A percentile compares a stretch with the other conserved stretches of the same genome.
These are phyloP conservation scores for Elaeagnus macrophylla DNA, from an alignment of 306 rosid genomes.

Conservation along the genomic window DNA sequence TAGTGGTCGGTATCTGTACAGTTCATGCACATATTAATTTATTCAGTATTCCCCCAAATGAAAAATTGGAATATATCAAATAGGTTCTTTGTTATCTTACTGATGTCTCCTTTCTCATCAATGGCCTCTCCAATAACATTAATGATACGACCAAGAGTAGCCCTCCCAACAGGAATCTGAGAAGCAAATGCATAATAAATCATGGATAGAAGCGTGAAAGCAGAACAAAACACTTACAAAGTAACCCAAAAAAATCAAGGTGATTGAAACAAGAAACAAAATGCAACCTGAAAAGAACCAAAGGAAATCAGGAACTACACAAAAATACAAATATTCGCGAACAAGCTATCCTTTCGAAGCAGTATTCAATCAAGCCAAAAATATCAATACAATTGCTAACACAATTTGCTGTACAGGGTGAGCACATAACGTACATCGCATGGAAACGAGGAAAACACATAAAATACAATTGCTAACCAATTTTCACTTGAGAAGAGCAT, in stretches of 20 bases:
- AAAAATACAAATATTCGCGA: background rate
- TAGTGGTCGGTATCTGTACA: constrained; percentile 54
- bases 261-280: background rate
- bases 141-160: constrained; percentile 77
- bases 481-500: too few species aligned
- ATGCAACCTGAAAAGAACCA: too few species aligned
- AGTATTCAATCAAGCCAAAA: too few species aligned
- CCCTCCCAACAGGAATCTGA: constrained; percentile 59
- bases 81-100: background rate
- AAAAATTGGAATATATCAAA: background rate
- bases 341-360: too few species aligned
- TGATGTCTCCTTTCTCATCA: constrained; percentile 54
- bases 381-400: too few species aligned
- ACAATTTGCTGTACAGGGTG: too few species aligned
- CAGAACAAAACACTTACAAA: background rate
- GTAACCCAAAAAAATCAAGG: background rate
- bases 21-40: constrained; percentile 4
- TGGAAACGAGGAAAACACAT: too few species aligned
- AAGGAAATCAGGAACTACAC: too few species aligned
- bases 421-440: too few species aligned
- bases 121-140: constrained; percentile 84
- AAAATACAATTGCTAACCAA: too few species aligned
- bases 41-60: background rate
- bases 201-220: background rate
- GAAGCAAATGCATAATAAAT: background rate